Conservation (phyloP, 768 basidiomycete species). For the Rhodotorula sphaerocarpa region DNA sequence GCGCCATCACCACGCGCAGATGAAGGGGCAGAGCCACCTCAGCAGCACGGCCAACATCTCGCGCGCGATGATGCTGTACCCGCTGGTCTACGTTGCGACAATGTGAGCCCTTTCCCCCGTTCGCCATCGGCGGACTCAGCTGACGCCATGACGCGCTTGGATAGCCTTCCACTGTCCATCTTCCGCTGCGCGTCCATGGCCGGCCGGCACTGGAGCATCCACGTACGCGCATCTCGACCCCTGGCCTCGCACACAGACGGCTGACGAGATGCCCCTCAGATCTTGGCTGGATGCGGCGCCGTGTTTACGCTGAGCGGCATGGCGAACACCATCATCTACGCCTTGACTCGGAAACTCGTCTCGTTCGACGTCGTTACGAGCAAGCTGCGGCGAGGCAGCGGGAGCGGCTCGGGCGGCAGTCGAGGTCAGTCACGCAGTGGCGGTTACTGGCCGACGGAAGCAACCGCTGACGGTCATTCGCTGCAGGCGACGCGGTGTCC, state of each 20-base stretch:
- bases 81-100: constrained; percentile 15
- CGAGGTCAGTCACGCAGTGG: too few relatives aligned
- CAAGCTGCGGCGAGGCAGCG: constrained; percentile 7
- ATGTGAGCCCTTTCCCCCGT: neutral
- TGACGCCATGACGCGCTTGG: neutral
- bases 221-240: neutral
- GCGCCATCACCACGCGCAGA: neutral
- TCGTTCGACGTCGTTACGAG: constrained; percentile 7
- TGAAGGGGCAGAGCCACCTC: neutral
- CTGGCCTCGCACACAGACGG: too few relatives aligned
- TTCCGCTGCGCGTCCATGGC: constrained; percentile 20
- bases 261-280: too few relatives aligned
- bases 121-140: neutral
- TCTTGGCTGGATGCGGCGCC: constrained; percentile 7
- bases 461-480: too few relatives aligned
- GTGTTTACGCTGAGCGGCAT: constrained; percentile 15
- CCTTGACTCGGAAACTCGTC: constrained; percentile 15
- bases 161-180: constrained; percentile 11
- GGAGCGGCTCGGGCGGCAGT: neutral
- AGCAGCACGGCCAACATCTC: constrained; percentile 1
- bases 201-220: neutral
- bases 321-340: constrained; percentile 18
- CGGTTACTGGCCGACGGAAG: too few relatives aligned
- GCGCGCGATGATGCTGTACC: constrained; percentile 12
- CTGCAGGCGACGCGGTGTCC: too few relatives aligned